A percentile compares a stretch with the other conserved stretches of the same genome.
These are phyloP conservation scores for Moniliella sp. DNA, from an alignment of 1,284 basidiomycete species.

Conservation along the genomic window DNA sequence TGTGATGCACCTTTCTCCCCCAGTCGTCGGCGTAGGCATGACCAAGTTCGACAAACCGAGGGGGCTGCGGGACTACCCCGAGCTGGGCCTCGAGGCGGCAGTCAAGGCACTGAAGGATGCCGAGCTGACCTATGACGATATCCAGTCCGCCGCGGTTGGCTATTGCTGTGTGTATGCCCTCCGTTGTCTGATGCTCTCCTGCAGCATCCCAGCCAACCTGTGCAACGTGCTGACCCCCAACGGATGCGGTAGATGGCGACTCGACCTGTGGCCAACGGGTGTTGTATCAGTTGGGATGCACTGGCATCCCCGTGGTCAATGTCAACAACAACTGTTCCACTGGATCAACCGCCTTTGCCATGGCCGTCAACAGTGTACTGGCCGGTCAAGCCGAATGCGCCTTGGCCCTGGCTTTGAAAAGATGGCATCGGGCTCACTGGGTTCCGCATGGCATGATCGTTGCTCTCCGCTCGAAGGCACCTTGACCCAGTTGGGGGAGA, in stretches of 20 bases:
- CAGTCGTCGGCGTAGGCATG: neutral
- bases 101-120: conserved; percentile 67
- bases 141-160: conserved; percentile 58
- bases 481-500: conserved; percentile 39
- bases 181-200: no score
- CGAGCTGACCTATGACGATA: conserved; percentile 57
- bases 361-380: conserved; percentile 35
- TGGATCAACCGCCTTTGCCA: conserved; percentile 21
- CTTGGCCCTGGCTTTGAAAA: conserved; percentile 69
- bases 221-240: no score
- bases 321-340: conserved; percentile 46
- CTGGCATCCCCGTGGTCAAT: conserved; percentile 62
- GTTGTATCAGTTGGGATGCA: conserved; percentile 65
- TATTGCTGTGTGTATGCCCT: no score
- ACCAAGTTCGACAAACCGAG: conserved; percentile 58
- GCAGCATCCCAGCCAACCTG: no score
- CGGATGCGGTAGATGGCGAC: no score
- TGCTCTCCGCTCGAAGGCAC: conserved; percentile 41
- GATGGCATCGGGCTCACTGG: conserved; percentile 45
- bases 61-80: conserved; percentile 39
- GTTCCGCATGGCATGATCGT: conserved; percentile 51
- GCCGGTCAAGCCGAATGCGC: conserved; percentile 52
- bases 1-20: no score
- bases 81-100: conserved; percentile 46
- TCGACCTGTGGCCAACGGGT: conserved; percentile 55